Evolutionary conservation across 2,329 filamentous ascomycete species (phyloP).

Genomic region (Neofusicoccum ribis): DNA sequence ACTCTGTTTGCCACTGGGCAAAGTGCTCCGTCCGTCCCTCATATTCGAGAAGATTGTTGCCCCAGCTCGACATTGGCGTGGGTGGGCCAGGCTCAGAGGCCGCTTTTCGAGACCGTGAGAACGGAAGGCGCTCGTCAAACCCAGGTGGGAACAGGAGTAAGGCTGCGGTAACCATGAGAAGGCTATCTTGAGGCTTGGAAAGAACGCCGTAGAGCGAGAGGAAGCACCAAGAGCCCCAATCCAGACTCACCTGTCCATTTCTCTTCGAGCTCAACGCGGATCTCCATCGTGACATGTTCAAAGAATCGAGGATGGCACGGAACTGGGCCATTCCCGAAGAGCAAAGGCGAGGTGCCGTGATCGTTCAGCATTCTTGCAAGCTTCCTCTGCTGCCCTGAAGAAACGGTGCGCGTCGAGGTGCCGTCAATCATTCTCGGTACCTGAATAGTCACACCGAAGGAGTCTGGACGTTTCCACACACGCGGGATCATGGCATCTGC

Average conservation of each 20-base stretch:
- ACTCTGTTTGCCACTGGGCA: neutral
- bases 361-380: neutral
- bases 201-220: no score
- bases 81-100: neutral
- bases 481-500: neutral
- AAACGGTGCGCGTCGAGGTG: neutral
- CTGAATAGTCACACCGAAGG: neutral
- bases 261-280: neutral
- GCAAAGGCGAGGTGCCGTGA: neutral
- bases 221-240: no score
- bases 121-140: neutral
- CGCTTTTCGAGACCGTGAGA: neutral
- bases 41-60: neutral
- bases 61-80: neutral
- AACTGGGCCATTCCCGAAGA: neutral
- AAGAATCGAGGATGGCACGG: neutral
- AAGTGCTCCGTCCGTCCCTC: neutral
- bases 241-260: neutral
- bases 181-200: no score
- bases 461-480: neutral
- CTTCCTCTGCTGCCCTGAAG: neutral
- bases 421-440: neutral
- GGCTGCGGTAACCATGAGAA: neutral
- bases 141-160: neutral
- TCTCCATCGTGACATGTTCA: neutral